Evolutionary conservation across 129 eudicot species (phyloP), one percentile per base, ranked within the genome.

Genomic region (Flaveria trinervia): DNA sequence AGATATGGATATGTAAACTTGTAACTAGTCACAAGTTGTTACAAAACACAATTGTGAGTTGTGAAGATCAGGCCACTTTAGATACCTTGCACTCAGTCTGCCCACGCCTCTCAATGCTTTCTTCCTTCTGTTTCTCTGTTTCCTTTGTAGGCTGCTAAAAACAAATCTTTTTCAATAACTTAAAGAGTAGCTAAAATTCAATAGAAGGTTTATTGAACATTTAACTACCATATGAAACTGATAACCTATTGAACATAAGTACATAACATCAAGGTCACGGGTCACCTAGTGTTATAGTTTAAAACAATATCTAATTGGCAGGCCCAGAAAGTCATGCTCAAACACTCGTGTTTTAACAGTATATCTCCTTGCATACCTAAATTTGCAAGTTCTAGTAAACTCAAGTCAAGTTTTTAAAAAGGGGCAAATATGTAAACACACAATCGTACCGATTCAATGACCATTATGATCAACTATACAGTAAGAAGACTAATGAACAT

Each of bases 41-140:
- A 57, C 41, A 59, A 59, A 60, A 11, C 41, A 60, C 39, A 23
- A 60, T 8, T 25, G 66, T 60, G 39, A 60, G 25, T 23, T 36
- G 41, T 36, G 7, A 33, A 33, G 39, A 33, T 33, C 66, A 60
- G 23, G 23, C 14, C 62, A 55, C 7, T 13, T 46, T 49, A 22
- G 70, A 76, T 77, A 92, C 98, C 98, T 89, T 89, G 98, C 98
- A 89, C 59, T 86, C 98, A 51, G 78, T 78, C 67, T 26, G 39
- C 41, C 17, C 41, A 60, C 16, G 67, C 67, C 39, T 25, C 41
- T 60, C 67, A 8, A 23, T 9, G 15, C 26, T 25, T 25, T 60
- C 41, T 25, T 60, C 67, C 9, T 23, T 60, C 26, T 60, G 39
- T 39, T 11, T 60, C 67, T 60, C 12, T 25, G 41, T 60, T 39